Evolutionary conservation across 2,329 filamentous ascomycete genomes (phyloP), one percentile per base, ranked within the genome.

Genomic region (Microcera coccophila): DNA sequence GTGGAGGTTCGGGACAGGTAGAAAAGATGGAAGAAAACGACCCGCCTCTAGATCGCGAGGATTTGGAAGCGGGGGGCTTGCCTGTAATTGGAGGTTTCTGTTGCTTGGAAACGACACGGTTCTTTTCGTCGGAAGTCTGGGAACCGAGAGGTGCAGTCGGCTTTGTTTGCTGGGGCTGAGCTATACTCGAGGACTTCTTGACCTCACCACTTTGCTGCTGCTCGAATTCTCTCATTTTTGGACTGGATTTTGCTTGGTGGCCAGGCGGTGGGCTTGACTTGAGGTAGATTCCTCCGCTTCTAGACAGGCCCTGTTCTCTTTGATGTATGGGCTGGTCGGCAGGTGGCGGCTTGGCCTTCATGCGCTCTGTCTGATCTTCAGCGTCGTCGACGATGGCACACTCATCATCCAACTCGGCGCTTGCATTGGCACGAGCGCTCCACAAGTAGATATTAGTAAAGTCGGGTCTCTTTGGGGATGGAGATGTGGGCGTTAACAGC

Each of bases 401-500:
- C 8, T 57, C 54, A 15, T 52, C 43, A 5, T 39, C 36, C 20
- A 42, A 45, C 3, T 45, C 41, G 19, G 34, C 10, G 36, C 46
- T 44, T 16, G 52, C 45, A 28, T 45, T 45, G 5, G 49, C 50
- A 14, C 55, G 54, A 39, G 56, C 56, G 10, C 55, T 59, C 56
- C 56, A 59, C 0, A 59, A 39, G 35, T 59, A 59, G 5, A 68
- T 62, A 18, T 60, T 64, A 37, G 59, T 52, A 3, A 60, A 52
- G 3, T 65, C 64, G 4, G 63, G 60, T 15, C 59, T 44, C 1
- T 57, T 41, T 11, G 29, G 29, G 7, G 12, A n/a, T 11, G 24
- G 24, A 14, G 9, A 9, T 32, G 60, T 57, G 2, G 62, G 56
- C 1, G 59, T 58, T 5, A 60, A 46, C 8, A 58, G 42, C 2